These are phyloP conservation scores for Eremochloa ophiuroides DNA, from an alignment of 176 grass and related monocot species.

Conservation along the genomic window DNA sequence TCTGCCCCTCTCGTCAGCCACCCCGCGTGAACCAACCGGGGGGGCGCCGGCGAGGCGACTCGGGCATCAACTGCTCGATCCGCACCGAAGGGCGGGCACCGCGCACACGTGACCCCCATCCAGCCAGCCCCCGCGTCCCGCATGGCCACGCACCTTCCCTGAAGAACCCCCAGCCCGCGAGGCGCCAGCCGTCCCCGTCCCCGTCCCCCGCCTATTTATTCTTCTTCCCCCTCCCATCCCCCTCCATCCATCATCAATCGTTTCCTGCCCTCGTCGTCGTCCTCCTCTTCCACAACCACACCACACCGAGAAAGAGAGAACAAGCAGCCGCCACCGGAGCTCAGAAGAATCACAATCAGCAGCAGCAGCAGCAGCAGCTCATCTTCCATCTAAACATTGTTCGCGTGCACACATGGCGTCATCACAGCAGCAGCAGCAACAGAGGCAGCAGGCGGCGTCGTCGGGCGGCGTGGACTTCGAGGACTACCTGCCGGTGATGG, in stretches of 20 bases:
- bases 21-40: neutral
- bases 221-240: neutral
- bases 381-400: too few species aligned
- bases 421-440: slow-evolving; percentile 3
- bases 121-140: slow-evolving; percentile 1
- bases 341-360: neutral
- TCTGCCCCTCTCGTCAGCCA: neutral
- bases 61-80: neutral
- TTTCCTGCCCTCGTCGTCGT: neutral
- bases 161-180: slow-evolving; percentile 8
- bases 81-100: neutral
- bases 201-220: slow-evolving; percentile 38
- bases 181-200: neutral
- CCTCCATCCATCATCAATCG: neutral
- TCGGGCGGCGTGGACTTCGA: slow-evolving; percentile 51
- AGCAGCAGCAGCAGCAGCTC: neutral
- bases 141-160: slow-evolving; percentile 41
- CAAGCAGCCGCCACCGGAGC: neutral
- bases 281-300: neutral
- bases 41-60: too few species aligned
- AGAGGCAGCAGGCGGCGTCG: neutral
- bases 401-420: slow-evolving; percentile 21
- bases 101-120: slow-evolving; percentile 25
- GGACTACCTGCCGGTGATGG: slow-evolving; percentile 97
- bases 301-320: neutral